These are phyloP conservation scores for Solanum corneliomulleri DNA, from an alignment of 257 asterid genomes.

Conservation along the genomic window DNA sequence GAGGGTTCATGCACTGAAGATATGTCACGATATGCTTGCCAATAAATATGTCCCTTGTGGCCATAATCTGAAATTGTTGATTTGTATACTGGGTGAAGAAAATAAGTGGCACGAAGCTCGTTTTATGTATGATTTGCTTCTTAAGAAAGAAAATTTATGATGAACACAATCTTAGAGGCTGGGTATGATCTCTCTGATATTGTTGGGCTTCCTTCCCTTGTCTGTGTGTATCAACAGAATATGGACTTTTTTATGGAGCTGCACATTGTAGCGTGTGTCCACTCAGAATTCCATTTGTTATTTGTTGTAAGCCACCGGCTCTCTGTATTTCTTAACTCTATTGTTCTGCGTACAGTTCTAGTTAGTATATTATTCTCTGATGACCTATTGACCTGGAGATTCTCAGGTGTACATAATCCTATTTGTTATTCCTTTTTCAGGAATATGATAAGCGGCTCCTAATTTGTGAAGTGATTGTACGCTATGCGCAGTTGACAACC, in stretches of 20 bases:
- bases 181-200: not conserved
- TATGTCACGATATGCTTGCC: slow-evolving; percentile 42
- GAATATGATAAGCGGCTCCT: not conserved
- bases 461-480: not conserved
- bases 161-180: not conserved
- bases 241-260: not conserved
- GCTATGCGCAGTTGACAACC: not conserved
- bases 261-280: not conserved
- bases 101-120: slow-evolving; percentile 19
- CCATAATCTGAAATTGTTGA: slow-evolving; percentile 21
- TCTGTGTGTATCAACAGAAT: not conserved
- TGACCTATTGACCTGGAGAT: not conserved
- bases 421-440: not conserved
- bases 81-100: slow-evolving; percentile 18
- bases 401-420: not conserved
- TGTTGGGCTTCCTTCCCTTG: not conserved
- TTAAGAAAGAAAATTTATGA: slow-evolving; percentile 1
- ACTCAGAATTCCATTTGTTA: not conserved
- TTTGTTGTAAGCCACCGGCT: not conserved
- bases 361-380: not conserved
- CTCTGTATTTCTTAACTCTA: not conserved
- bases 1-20: slow-evolving; percentile 31
- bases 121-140: slow-evolving; percentile 3
- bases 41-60: slow-evolving; percentile 33
- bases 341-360: not conserved